A percentile compares a stretch with the other conserved stretches of the same genome.
These are phyloP conservation scores for Phytomonas francai DNA, from an alignment of 208 protist genomes.

Conservation along the genomic window DNA sequence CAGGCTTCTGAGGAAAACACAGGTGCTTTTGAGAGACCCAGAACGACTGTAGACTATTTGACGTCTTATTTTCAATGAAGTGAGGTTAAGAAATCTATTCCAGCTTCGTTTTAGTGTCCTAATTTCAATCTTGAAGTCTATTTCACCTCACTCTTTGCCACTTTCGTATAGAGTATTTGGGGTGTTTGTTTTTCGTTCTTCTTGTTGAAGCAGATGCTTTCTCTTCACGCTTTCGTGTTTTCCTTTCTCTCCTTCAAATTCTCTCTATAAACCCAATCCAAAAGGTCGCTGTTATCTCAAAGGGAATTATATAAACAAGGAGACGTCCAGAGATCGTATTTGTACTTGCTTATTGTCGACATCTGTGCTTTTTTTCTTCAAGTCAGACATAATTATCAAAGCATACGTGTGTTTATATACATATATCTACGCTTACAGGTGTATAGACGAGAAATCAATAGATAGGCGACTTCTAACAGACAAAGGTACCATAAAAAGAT, in stretches of 20 bases:
- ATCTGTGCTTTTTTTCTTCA: conserved; percentile 2
- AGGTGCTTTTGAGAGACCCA: not conserved
- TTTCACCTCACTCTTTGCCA: conserved; percentile 8
- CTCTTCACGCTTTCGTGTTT: not conserved
- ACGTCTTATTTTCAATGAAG: not conserved
- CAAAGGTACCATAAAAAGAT: not conserved
- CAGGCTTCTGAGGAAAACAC: not conserved
- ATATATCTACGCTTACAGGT: conserved; percentile 1
- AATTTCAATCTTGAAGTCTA: not conserved
- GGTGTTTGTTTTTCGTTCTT: conserved; percentile 10
- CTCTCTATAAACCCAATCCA: not conserved
- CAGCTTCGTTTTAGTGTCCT: conserved; percentile 5
- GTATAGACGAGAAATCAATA: conserved; percentile 1
- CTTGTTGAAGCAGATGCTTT: conserved; percentile 1
- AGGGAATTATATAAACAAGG: not conserved
- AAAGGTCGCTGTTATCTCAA: not conserved
- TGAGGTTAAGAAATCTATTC: not conserved
- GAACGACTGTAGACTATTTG: not conserved
- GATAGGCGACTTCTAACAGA: not conserved
- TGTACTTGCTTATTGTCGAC: conserved; percentile 6
- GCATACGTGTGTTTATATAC: conserved; percentile 7
- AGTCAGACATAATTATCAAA: not conserved
- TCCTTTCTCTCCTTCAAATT: not conserved
- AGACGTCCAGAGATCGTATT: not conserved
- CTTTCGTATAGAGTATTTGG: not conserved